A percentile compares a stretch with the other conserved stretches of the same genome.
Evolutionary conservation across 2,329 filamentous ascomycete genomes (phyloP).

Genomic region (Madurella fahalii): DNA sequence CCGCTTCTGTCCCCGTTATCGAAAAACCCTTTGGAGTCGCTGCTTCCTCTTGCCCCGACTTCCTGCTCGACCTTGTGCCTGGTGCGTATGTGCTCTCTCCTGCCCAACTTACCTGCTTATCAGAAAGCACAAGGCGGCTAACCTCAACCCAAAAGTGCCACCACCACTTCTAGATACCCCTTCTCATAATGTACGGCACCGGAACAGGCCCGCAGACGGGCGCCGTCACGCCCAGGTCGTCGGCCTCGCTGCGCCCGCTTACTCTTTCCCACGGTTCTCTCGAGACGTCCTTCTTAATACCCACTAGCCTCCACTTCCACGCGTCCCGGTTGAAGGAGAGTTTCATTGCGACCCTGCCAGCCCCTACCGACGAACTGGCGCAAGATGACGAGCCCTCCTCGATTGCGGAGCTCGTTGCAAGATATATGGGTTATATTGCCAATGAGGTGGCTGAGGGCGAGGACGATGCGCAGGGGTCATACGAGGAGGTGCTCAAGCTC

Average conservation of each 20-base stretch:
- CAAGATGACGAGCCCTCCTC: conserved; percentile 99
- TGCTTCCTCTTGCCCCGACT: background rate
- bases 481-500: conserved; percentile 88
- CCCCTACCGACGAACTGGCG: conserved; percentile 92
- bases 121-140: background rate
- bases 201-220: conserved; percentile 85
- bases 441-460: conserved; percentile 88
- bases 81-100: background rate
- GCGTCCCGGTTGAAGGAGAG: conserved; percentile 90
- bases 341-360: conserved; percentile 79
- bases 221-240: conserved; percentile 92
- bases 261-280: conserved; percentile 89
- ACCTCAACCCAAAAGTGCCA: background rate
- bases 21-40: background rate
- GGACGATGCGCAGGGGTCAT: conserved; percentile 81
- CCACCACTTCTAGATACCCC: conserved; percentile 38
- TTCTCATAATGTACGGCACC: conserved; percentile 75
- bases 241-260: conserved; percentile 85
- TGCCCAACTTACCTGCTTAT: background rate
- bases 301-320: conserved; percentile 92
- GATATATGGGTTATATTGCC: conserved; percentile 89
- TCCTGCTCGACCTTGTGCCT: background rate
- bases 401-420: conserved; percentile 82
- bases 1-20: background rate
- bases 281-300: conserved; percentile 93